phyloP scores from a whole-genome alignment of 1,284 basidiomycete genomes.

The Inonotus hispidus region DNA sequence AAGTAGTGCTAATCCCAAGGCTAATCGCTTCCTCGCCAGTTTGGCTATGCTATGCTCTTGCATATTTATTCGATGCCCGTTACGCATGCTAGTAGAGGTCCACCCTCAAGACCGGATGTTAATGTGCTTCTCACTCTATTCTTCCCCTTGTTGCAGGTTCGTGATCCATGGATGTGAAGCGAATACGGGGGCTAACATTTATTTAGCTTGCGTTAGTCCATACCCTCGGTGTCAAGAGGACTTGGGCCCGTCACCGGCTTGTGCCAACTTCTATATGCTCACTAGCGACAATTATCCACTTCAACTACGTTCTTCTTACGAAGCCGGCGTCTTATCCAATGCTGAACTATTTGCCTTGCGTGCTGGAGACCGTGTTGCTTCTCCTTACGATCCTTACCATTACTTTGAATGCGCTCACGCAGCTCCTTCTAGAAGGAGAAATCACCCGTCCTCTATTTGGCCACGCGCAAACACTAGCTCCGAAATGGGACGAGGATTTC shows the following conservation, averaged over 20 bases:
- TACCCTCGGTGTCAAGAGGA: conserved; percentile 52
- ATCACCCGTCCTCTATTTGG: conserved; percentile 44
- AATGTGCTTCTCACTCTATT: conserved; percentile 63
- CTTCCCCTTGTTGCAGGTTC: conserved; percentile 62
- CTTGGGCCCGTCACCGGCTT: conserved; percentile 56
- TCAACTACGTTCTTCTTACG: conserved; percentile 55
- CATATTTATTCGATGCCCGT: conserved; percentile 65
- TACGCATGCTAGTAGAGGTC: conserved; percentile 43
- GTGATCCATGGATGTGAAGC: conserved; percentile 17
- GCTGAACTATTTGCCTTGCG: conserved; percentile 64
- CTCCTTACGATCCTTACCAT: conserved; percentile 50
- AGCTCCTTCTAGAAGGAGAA: conserved; percentile 52
- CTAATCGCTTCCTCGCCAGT: conserved; percentile 33
- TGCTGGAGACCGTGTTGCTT: conserved; percentile 60
- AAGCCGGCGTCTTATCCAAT: conserved; percentile 51
- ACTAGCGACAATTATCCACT: conserved; percentile 54
- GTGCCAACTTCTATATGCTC: conserved; percentile 60
- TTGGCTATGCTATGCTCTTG: conserved; percentile 68
- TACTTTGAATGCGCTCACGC: conserved; percentile 54
- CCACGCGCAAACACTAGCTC: conserved; percentile 38
- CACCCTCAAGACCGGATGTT: conserved; percentile 58
- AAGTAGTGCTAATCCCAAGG: neutral
- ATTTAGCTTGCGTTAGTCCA: conserved; percentile 57
- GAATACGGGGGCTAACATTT: neutral
- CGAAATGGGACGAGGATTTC: conserved; percentile 66